Conservation (phyloP, 768 basidiomycete species). For the Hericium alpestre region DNA sequence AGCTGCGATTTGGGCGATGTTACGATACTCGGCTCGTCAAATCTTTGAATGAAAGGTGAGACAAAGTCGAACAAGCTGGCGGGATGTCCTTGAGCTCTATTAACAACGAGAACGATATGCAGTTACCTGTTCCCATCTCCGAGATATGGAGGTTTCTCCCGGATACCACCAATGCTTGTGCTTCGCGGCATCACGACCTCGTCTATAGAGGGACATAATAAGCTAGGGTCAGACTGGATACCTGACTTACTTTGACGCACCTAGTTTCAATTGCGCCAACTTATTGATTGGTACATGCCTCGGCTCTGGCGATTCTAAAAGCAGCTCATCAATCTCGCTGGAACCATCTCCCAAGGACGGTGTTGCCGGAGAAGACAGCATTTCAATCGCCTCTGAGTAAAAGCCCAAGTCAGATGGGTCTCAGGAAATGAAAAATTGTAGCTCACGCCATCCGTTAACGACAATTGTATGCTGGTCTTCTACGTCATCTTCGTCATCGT, state of each 20-base stretch:
- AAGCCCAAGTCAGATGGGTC: background rate
- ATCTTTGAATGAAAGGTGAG: background rate
- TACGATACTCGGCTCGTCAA: background rate
- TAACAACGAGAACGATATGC: too few relatives aligned
- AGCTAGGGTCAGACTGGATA: background rate
- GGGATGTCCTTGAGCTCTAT: background rate
- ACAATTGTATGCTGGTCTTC: background rate
- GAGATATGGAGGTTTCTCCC: background rate
- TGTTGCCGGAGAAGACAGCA: background rate
- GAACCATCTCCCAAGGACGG: background rate
- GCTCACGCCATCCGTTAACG: slow-evolving; percentile 2
- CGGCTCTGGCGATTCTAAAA: background rate
- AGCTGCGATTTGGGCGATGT: background rate
- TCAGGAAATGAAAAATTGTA: background rate
- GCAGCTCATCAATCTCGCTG: slow-evolving; percentile 1
- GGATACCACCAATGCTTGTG: background rate
- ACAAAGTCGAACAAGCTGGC: background rate
- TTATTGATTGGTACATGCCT: background rate
- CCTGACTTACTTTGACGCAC: background rate
- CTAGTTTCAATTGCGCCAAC: background rate
- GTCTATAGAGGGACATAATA: background rate
- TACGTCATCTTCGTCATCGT: background rate
- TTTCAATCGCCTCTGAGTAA: background rate
- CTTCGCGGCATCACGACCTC: background rate
- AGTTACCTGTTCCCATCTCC: background rate